Evolutionary conservation across 495 filamentous ascomycete species (phyloP).

Genomic region (Daldinia loculata): DNA sequence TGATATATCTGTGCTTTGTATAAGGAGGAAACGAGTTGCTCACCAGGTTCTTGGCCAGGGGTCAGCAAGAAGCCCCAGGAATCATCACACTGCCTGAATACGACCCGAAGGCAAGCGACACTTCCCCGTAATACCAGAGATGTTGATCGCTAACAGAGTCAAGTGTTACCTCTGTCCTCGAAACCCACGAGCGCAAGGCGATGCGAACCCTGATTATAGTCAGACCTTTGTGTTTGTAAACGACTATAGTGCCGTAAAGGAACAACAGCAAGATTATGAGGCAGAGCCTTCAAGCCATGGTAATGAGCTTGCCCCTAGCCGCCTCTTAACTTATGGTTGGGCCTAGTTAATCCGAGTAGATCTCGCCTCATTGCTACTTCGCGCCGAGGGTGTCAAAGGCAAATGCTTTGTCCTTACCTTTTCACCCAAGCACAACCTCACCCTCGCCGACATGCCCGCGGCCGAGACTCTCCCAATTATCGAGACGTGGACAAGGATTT

Average conservation of each 20-base stretch:
- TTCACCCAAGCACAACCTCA: slow-evolving; percentile 87
- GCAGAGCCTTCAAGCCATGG: slow-evolving; percentile 46
- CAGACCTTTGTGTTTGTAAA: slow-evolving; percentile 95
- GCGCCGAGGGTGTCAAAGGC: slow-evolving; percentile 85
- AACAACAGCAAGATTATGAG: slow-evolving; percentile 73
- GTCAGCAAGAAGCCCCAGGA: slow-evolving; percentile 85
- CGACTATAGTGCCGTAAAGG: slow-evolving; percentile 96
- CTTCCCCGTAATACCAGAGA: not conserved
- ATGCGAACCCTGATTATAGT: slow-evolving; percentile 85
- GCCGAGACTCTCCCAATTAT: slow-evolving; percentile 77
- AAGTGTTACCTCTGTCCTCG: slow-evolving; percentile 96
- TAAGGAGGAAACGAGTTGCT: slow-evolving; percentile 9
- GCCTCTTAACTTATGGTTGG: not conserved
- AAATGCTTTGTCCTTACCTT: slow-evolving; percentile 99
- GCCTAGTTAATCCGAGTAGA: slow-evolving; percentile 54
- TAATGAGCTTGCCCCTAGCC: slow-evolving; percentile 16
- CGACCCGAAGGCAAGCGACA: slow-evolving; percentile 69
- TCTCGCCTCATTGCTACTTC: slow-evolving; percentile 79
- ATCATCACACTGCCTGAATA: slow-evolving; percentile 80
- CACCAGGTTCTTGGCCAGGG: slow-evolving; percentile 61
- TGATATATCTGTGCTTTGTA: slow-evolving; percentile 1
- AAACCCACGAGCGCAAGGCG: slow-evolving; percentile 90
- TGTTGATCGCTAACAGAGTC: slow-evolving; percentile 17
- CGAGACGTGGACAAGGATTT: slow-evolving; percentile 87
- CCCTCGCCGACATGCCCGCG: slow-evolving; percentile 83